Evolutionary conservation across 176 grass and related monocot genomes (phyloP).

Genomic region (sorghum (Sorghum bicolor)): DNA sequence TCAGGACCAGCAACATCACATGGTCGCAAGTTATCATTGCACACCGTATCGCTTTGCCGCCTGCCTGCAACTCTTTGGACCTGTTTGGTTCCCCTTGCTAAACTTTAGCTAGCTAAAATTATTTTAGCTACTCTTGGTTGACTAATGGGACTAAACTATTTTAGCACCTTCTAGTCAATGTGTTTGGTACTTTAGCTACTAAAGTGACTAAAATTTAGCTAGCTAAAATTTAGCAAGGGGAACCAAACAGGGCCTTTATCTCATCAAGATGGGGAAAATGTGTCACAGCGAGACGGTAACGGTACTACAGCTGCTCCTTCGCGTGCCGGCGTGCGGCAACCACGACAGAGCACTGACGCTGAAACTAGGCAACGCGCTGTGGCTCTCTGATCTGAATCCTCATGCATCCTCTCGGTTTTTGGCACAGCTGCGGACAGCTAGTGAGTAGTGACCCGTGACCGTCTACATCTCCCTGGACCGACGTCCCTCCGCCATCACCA

Average conservation of each 20-base stretch:
- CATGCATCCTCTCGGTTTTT: background rate
- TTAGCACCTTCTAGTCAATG: no score
- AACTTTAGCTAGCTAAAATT: no score
- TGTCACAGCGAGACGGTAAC: background rate
- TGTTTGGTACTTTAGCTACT: no score
- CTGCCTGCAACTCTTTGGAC: background rate
- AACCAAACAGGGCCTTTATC: no score
- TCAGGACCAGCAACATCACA: constrained; percentile 18
- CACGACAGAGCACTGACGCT: background rate
- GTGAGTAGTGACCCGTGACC: background rate
- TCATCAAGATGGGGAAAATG: background rate
- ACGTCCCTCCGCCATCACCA: background rate
- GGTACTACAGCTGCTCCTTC: background rate
- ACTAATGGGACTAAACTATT: no score
- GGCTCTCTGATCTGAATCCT: background rate
- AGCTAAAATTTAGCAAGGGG: no score
- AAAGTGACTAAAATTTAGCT: no score
- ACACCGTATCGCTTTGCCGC: background rate
- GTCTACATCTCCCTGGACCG: background rate
- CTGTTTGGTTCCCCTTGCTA: no score
- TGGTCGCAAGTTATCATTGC: background rate
- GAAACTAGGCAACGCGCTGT: background rate
- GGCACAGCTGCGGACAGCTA: background rate
- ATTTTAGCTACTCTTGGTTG: no score
- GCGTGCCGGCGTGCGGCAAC: background rate